Evolutionary conservation across 805 yeast species (phyloP).

Genomic region (Candida verbasci): DNA sequence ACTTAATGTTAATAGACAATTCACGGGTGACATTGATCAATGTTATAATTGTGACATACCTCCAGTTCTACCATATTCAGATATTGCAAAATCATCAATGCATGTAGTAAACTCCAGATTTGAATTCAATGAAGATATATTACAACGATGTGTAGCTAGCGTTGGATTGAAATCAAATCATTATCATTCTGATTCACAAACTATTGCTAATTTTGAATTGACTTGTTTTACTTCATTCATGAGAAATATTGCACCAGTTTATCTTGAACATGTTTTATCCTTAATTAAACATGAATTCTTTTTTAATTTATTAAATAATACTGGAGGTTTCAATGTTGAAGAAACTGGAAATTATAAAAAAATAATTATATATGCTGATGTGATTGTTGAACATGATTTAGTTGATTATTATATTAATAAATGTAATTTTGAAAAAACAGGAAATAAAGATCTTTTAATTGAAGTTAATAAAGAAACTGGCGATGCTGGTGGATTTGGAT

Average conservation of each 20-base stretch:
- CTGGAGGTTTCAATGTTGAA: no score
- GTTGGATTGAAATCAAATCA: slow-evolving; percentile 16
- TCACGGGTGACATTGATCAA: slow-evolving; percentile 15
- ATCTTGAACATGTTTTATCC: slow-evolving; percentile 20
- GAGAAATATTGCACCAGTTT: slow-evolving; percentile 31
- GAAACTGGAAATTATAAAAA: slow-evolving; percentile 7
- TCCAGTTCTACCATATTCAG: slow-evolving; percentile 14
- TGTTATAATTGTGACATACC: slow-evolving; percentile 25
- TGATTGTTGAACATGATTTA: slow-evolving; percentile 47
- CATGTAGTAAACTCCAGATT: slow-evolving; percentile 17
- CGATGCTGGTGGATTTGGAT: slow-evolving; percentile 7
- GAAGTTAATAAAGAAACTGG: slow-evolving; percentile 15
- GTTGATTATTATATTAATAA: slow-evolving; percentile 39
- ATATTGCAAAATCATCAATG: no score
- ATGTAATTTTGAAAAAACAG: slow-evolving; percentile 33
- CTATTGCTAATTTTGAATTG: slow-evolving; percentile 34
- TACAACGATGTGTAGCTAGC: slow-evolving; percentile 24
- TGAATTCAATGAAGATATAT: slow-evolving; percentile 11
- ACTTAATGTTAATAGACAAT: slow-evolving; percentile 21
- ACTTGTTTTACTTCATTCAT: slow-evolving; percentile 52
- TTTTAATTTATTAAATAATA: slow-evolving; percentile 6
- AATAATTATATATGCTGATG: slow-evolving; percentile 33
- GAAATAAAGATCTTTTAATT: slow-evolving; percentile 14
- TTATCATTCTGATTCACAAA: background rate
- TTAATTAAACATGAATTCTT: slow-evolving; percentile 11